These are phyloP conservation scores for Globisporangium paddicum DNA, from an alignment of 352 stramenopile species.

Conservation along the genomic window DNA sequence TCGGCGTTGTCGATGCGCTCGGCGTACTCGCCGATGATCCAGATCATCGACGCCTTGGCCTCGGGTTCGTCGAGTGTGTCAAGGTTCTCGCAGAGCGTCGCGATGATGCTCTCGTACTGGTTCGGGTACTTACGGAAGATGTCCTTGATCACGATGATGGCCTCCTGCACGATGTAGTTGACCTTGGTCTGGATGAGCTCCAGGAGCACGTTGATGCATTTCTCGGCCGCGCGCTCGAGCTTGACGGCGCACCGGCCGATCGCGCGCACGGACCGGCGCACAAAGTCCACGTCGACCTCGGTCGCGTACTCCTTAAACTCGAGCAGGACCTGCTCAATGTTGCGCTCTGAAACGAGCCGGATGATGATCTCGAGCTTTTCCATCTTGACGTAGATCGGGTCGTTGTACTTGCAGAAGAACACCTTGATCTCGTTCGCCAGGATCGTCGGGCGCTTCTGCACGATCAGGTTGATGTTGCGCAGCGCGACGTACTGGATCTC, in stretches of 20 bases:
- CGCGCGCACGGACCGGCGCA: constrained; percentile 94
- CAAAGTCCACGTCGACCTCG: constrained; percentile 99
- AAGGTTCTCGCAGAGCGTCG: constrained; percentile 98
- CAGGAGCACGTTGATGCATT: constrained; percentile 98
- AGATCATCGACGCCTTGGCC: constrained; percentile 99
- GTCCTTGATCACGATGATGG: constrained; percentile 99
- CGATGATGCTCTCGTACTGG: constrained; percentile 99
- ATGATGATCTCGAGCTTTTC: constrained; percentile 99
- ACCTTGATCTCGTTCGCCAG: constrained; percentile 95
- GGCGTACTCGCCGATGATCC: constrained; percentile 99
- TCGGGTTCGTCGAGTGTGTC: constrained; percentile 98
- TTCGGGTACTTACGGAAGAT: constrained; percentile 99
- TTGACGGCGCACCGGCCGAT: constrained; percentile 98
- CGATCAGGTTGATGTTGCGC: constrained; percentile 99
- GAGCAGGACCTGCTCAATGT: constrained; percentile 98
- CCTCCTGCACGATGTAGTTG: constrained; percentile 99
- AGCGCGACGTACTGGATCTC: constrained; percentile 99
- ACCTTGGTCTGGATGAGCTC: constrained; percentile 99
- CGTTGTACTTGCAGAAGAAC: constrained; percentile 99
- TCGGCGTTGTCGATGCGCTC: constrained; percentile 99
- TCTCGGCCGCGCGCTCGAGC: constrained; percentile 96
- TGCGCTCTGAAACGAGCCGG: constrained; percentile 95
- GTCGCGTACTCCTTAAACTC: constrained; percentile 99
- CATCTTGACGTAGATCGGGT: constrained; percentile 96
- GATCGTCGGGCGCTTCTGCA: constrained; percentile 96